Base-by-base conservation (phyloP, 768 basidiomycete species). In the Arthromyces matolae region DNA sequence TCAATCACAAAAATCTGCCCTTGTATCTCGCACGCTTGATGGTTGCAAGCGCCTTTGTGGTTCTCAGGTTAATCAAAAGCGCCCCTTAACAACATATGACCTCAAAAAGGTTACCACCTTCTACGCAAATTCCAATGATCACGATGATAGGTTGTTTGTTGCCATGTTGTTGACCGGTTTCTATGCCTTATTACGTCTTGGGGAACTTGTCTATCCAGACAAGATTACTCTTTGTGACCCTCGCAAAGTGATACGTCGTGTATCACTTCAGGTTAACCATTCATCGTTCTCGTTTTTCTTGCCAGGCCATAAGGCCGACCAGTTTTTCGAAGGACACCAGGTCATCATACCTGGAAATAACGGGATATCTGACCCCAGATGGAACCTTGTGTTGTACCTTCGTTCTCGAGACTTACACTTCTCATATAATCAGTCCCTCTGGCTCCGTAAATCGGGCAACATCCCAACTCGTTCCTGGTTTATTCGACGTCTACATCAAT, bases 101-200 rank as follows among this genome's bases (percentile, higher is more conserved):
- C 29, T 52, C 18, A 8, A 8, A 1, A 1, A 19, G 4, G 12
- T n/a, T n/a, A 13, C 24, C 3, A 14, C 20, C 22, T 14, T 22
- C 22, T 36, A 31, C 8, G 2, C 10, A 1, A 8, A 4, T 3
- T 54, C 58, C 2, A 27, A 24, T 5, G 9, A 28, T 24, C 54
- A 63, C 20, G 55, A 67, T 31, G 54, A 65, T 45, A 0, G 16
- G 0, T 59, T 72, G 1, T 72, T 72, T 44, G 12, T 63, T 0
- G 54, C 65, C 0, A 56, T 68, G 5, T 45, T 67, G 1, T 6
- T 57, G 2, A 50, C 53, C 0, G 59, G 59, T 0, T 69, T 65
- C 35, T 50, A 54, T 37, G 64, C 49, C 8, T 50, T 71, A 0
- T 19, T 65, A 7, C 55, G 59, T 0, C 52, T 67, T 0, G 64